phyloP scores from a whole-genome alignment of 805 yeast genomes.

The Sungouiella blattae region DNA sequence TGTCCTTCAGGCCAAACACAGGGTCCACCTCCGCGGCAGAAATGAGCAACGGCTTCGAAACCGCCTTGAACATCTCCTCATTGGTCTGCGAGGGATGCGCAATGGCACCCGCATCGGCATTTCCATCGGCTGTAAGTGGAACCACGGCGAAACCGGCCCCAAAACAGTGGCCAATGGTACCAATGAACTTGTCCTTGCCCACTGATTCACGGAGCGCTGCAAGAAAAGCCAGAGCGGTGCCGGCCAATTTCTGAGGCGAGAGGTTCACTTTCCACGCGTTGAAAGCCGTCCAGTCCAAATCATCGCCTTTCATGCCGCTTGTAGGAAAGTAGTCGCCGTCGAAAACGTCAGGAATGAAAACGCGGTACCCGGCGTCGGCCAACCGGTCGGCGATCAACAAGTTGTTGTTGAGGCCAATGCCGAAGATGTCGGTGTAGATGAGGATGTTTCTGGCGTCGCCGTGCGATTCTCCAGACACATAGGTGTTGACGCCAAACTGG shows the following conservation, averaged over 20 bases:
- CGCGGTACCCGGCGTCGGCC: constrained; percentile 58
- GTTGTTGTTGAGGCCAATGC: constrained; percentile 52
- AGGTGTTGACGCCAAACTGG: constrained; percentile 38
- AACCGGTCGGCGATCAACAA: constrained; percentile 61
- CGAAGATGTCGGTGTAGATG: constrained; percentile 65
- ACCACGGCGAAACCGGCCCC: constrained; percentile 70
- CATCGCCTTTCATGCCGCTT: constrained; percentile 12
- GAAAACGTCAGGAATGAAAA: constrained; percentile 68
- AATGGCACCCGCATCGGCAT: constrained; percentile 57
- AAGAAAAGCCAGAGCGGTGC: not conserved
- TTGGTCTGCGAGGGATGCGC: constrained; percentile 78
- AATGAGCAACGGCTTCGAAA: constrained; percentile 61
- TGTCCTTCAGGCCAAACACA: constrained; percentile 57
- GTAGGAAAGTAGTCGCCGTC: constrained; percentile 32
- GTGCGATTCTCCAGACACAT: constrained; percentile 21
- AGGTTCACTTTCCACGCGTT: not conserved
- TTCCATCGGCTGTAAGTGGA: constrained; percentile 39
- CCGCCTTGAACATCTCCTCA: constrained; percentile 55
- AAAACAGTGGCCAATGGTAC: constrained; percentile 42
- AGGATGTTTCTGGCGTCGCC: constrained; percentile 48
- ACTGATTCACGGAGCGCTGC: not conserved
- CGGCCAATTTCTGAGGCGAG: not conserved
- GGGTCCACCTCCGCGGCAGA: constrained; percentile 72
- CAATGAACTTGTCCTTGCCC: not conserved
- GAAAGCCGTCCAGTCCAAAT: not conserved